phyloP scores from a whole-genome alignment of 331 rosid genomes.

The Malus hybrid region DNA sequence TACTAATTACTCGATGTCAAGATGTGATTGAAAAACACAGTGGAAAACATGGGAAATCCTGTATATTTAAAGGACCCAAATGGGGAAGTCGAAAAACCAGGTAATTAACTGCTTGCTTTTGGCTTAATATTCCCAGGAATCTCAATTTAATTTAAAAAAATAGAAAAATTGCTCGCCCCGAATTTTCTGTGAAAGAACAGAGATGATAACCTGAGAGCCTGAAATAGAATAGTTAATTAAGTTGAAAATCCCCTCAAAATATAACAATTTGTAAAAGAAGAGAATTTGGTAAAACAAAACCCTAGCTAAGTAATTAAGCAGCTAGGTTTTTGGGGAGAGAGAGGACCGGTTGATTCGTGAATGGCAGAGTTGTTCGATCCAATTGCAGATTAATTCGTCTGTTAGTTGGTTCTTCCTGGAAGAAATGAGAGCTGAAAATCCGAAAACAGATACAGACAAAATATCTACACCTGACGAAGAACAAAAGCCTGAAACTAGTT shows the following conservation, averaged over 20 bases:
- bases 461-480: neutral
- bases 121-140: neutral
- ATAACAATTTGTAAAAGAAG: neutral
- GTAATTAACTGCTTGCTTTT: neutral
- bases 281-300: neutral
- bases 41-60: neutral
- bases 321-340: neutral
- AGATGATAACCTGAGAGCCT: neutral
- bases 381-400: neutral
- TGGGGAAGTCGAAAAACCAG: neutral
- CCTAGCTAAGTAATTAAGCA: neutral
- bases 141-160: neutral
- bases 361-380: neutral
- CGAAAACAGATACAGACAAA: neutral
- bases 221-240: neutral
- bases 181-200: neutral
- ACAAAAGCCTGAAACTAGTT: neutral
- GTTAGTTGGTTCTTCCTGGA: neutral
- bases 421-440: neutral
- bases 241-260: neutral
- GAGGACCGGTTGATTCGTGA: neutral
- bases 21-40: conserved; percentile 2
- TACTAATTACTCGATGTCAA: neutral
- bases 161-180: neutral
- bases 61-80: neutral